Evolutionary conservation across 306 rosid genomes (phyloP).

Genomic region (Corylus heterophylla): DNA sequence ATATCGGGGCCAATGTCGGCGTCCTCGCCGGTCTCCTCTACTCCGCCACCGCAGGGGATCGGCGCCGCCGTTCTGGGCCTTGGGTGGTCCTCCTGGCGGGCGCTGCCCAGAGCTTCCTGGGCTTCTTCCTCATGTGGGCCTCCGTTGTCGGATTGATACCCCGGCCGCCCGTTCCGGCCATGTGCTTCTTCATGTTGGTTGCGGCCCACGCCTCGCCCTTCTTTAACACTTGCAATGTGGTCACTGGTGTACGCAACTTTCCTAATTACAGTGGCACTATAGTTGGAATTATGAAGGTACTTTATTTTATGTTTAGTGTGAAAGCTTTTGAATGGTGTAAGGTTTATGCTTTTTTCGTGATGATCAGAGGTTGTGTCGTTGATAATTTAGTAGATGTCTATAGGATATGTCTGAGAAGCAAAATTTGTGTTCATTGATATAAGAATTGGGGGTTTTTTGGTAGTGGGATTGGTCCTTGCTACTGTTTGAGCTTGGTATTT

Average conservation of each 20-base stretch:
- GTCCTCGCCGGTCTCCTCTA: slow-evolving; percentile 77
- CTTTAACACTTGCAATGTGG: slow-evolving; percentile 71
- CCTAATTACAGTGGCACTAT: slow-evolving; percentile 71
- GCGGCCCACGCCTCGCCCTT: slow-evolving; percentile 62
- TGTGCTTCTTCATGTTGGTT: slow-evolving; percentile 72
- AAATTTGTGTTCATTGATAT: too few relatives aligned
- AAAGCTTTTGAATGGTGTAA: background rate
- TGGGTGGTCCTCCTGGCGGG: slow-evolving; percentile 71
- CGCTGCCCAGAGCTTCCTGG: slow-evolving; percentile 58
- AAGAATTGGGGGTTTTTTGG: too few relatives aligned
- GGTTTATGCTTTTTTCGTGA: background rate
- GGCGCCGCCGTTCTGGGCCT: slow-evolving; percentile 45
- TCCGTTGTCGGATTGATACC: slow-evolving; percentile 59
- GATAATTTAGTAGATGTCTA: background rate
- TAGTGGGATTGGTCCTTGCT: background rate
- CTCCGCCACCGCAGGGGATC: slow-evolving; percentile 51
- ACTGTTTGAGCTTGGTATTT: slow-evolving; percentile 7
- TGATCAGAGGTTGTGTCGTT: background rate
- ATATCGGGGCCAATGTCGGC: slow-evolving; percentile 85
- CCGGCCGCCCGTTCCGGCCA: slow-evolving; percentile 62
- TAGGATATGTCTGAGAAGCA: too few relatives aligned
- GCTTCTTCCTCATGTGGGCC: slow-evolving; percentile 75
- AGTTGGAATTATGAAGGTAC: slow-evolving; percentile 85
- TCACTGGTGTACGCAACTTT: slow-evolving; percentile 73
- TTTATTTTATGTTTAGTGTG: background rate